Evolutionary conservation across 306 rosid species (phyloP).

Genomic region (Macrotyloma uniflorum): DNA sequence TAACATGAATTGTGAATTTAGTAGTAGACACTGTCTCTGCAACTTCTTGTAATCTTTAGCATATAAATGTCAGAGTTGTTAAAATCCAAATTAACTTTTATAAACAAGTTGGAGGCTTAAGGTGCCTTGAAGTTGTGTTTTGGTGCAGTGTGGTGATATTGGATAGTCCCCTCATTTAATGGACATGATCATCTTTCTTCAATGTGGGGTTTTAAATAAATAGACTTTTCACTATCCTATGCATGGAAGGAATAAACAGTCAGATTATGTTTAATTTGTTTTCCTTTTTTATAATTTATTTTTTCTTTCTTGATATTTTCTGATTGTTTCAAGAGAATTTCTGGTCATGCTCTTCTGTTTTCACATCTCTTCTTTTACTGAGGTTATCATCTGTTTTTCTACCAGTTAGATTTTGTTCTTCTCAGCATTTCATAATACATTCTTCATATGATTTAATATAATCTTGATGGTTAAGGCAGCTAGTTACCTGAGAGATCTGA

Average conservation of each 20-base stretch:
- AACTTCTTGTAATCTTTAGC: not conserved
- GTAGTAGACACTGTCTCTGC: not conserved
- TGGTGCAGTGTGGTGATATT: not conserved
- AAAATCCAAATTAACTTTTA: not conserved
- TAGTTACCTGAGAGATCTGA: not conserved
- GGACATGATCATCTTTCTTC: not conserved
- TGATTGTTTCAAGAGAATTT: not conserved
- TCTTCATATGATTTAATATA: not conserved
- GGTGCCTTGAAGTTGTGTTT: not conserved
- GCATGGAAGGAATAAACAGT: slow-evolving; percentile 1
- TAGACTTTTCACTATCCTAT: not conserved
- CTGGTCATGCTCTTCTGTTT: not conserved
- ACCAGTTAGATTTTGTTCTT: not conserved
- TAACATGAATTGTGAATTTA: not conserved
- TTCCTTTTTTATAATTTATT: slow-evolving; percentile 7
- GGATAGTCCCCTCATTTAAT: not conserved
- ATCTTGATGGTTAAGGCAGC: not conserved
- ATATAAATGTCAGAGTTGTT: slow-evolving; percentile 19
- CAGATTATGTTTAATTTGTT: not conserved
- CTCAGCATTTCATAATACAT: not conserved
- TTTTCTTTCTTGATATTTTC: not conserved
- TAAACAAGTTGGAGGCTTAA: not conserved
- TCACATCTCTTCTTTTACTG: not conserved
- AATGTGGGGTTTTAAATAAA: not conserved
- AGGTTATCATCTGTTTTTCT: not conserved